Percentiles rank a stretch among this genome's conserved stretches.
Conservation (phyloP, 2,329 filamentous ascomycete genomes). For the Ilyonectria mors-panacis region DNA sequence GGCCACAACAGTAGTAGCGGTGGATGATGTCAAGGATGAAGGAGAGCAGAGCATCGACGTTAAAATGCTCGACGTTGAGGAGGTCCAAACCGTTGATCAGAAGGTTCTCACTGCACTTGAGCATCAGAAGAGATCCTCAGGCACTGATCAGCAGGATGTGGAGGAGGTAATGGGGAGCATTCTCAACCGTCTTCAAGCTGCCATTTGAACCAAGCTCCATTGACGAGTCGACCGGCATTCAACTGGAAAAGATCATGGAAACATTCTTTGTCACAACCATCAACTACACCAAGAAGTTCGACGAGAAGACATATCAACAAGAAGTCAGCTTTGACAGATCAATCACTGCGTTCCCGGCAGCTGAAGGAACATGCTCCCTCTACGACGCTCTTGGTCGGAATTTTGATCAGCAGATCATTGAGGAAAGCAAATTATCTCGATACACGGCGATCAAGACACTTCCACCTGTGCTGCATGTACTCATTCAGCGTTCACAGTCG, state of each 20-base stretch:
- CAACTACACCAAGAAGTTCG: slow-evolving; percentile 71
- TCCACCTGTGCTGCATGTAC: slow-evolving; percentile 89
- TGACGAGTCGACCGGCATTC: slow-evolving; percentile 75
- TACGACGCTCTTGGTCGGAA: slow-evolving; percentile 89
- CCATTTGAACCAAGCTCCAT: slow-evolving; percentile 84
- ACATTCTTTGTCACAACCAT: slow-evolving; percentile 75
- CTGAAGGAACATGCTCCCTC: slow-evolving; percentile 71
- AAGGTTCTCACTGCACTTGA: slow-evolving; percentile 63
- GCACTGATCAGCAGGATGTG: slow-evolving; percentile 89
- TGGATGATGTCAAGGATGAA: slow-evolving; percentile 23
- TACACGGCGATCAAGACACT: slow-evolving; percentile 82
- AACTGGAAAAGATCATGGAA: slow-evolving; percentile 84
- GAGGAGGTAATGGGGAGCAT: slow-evolving; percentile 96
- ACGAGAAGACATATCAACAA: slow-evolving; percentile 57
- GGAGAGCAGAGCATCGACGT: slow-evolving; percentile 35
- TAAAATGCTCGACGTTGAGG: slow-evolving; percentile 51
- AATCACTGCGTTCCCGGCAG: slow-evolving; percentile 72
- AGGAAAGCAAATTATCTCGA: slow-evolving; percentile 72
- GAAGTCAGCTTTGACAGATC: slow-evolving; percentile 72
- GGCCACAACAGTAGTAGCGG: slow-evolving; percentile 18
- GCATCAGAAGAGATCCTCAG: slow-evolving; percentile 62
- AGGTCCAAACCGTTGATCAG: slow-evolving; percentile 59
- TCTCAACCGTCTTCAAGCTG: slow-evolving; percentile 90
- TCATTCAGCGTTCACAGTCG: slow-evolving; percentile 86
- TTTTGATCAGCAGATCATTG: slow-evolving; percentile 85